These are phyloP conservation scores for Neurospora sp. DNA, from an alignment of 495 filamentous ascomycete species.

Conservation along the genomic window DNA sequence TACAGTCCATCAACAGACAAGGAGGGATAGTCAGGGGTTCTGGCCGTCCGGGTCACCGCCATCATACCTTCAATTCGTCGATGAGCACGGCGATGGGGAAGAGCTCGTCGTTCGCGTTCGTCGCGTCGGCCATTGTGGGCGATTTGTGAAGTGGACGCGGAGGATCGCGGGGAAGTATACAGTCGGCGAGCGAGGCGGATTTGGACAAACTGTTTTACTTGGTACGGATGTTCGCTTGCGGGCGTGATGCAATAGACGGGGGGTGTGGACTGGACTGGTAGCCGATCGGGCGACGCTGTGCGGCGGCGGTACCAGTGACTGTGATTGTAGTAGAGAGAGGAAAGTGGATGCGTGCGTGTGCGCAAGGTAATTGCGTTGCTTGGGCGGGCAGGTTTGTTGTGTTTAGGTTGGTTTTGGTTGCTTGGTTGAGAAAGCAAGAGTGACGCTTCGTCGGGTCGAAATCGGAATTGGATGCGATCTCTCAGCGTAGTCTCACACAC, in stretches of 20 bases:
- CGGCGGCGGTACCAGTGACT: background rate
- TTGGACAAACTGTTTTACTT: constrained; percentile 3
- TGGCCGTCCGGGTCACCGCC: constrained; percentile 13
- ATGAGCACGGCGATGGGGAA: constrained; percentile 99
- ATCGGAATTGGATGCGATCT: constrained; percentile 3
- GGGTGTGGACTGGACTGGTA: constrained; percentile 6
- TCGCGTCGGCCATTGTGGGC: constrained; percentile 45
- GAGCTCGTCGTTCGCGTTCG: constrained; percentile 76
- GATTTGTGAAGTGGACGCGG: constrained; percentile 9
- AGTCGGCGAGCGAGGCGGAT: constrained; percentile 4
- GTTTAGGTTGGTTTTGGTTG: constrained; percentile 1
- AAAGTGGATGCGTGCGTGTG: constrained; percentile 5
- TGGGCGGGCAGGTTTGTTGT: constrained; percentile 3
- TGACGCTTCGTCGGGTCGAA: constrained; percentile 2
- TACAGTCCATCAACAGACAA: background rate
- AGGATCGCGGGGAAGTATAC: constrained; percentile 4
- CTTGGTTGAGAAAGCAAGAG: background rate
- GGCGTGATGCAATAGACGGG: constrained; percentile 26
- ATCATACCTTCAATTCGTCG: constrained; percentile 89
- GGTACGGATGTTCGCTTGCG: constrained; percentile 5
- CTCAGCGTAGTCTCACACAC: background rate
- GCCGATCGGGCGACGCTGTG: constrained; percentile 1
- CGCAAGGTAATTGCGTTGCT: background rate
- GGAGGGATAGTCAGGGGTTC: background rate
- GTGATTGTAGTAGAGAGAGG: background rate